These are phyloP conservation scores for Talaromyces sp. DNA, from an alignment of 2,329 filamentous ascomycete genomes.

Conservation along the genomic window DNA sequence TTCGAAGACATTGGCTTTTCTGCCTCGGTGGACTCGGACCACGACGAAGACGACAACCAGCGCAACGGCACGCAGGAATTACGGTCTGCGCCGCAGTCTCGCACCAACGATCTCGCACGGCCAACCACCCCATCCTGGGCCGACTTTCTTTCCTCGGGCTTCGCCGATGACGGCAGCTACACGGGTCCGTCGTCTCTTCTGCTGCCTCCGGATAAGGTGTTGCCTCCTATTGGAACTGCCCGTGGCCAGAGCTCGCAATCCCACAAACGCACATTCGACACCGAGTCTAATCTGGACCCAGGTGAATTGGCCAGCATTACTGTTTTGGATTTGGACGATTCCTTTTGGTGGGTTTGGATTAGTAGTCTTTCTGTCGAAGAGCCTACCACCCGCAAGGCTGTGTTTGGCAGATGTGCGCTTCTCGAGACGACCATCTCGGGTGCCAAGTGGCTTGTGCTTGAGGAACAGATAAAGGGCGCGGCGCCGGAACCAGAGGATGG, in stretches of 20 bases:
- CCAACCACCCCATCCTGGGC: slow-evolving; percentile 98
- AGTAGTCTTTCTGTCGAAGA: slow-evolving; percentile 90
- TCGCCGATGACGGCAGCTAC: slow-evolving; percentile 70
- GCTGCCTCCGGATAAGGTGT: slow-evolving; percentile 83
- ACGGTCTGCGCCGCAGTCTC: slow-evolving; percentile 62
- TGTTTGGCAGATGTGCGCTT: slow-evolving; percentile 88
- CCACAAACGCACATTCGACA: slow-evolving; percentile 67
- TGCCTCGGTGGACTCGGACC: slow-evolving; percentile 63
- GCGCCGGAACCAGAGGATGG: slow-evolving; percentile 77
- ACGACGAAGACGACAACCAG: slow-evolving; percentile 52
- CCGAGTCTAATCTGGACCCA: slow-evolving; percentile 67
- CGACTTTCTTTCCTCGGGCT: slow-evolving; percentile 92
- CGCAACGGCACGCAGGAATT: slow-evolving; percentile 49
- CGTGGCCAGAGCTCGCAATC: slow-evolving; percentile 84
- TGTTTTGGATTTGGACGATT: slow-evolving; percentile 80
- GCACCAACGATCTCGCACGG: slow-evolving; percentile 62
- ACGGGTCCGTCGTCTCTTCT: slow-evolving; percentile 62
- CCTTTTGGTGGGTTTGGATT: slow-evolving; percentile 99
- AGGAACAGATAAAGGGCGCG: slow-evolving; percentile 93
- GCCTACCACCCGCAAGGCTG: slow-evolving; percentile 75
- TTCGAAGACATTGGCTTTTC: slow-evolving; percentile 95
- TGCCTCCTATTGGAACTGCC: slow-evolving; percentile 70
- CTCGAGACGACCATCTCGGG: slow-evolving; percentile 79
- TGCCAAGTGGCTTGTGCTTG: slow-evolving; percentile 88
- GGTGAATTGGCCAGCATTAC: slow-evolving; percentile 93